Evolutionary conservation across 441 rosid species (phyloP), one percentile per base, ranked within the genome.

Genomic region (Cnidoscolus chayamansa): DNA sequence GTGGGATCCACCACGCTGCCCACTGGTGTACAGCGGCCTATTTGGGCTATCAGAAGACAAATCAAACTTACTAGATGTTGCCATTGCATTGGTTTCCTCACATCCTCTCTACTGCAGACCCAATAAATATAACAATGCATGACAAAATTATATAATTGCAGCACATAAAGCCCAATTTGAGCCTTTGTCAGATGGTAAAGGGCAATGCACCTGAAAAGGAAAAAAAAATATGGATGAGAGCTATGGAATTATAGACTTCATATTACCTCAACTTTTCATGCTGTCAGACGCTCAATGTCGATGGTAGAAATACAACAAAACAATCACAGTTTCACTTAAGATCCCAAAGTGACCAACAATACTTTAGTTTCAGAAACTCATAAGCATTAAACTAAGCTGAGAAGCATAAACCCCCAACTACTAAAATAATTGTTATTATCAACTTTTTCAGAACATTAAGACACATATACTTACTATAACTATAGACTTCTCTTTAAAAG

Each of bases 1-100:
- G 89, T 85, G 88, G 86, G 98, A 86, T 86, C 96, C 95, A 80
- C 97, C 95, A 80, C 88, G 89, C 78, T 81, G 88, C 75, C 90
- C 96, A 73, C 84, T 73, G 70, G 81, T 63, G 84, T 88, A 93
- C 67, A 80, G 68, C 69, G 91, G 85, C 86, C 93, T 88, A 82
- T 91, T 97, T 32, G 89, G 90, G 82, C 93, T 90, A 81, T 85
- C 88, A 81, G 97, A 89, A 83, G 97, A 84, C 79, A 81, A 82
- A 82, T 90, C 99, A 70, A 88, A 88, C 84, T 90, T 91, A 85
- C 93, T 91, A 80, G 94, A 86, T 74, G 89, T 87, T 67, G 98
- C 90, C 97, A 90, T 89, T 76, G 85, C 86, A 85, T 82, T 83
- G 84, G 79, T 77, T 82, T 84, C 72, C 75, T 80, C 71, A 74